A percentile compares a stretch with the other conserved stretches of the same genome.
These are phyloP conservation scores for Puccinia brachypodii DNA, from an alignment of 1,284 basidiomycete genomes.

Conservation along the genomic window DNA sequence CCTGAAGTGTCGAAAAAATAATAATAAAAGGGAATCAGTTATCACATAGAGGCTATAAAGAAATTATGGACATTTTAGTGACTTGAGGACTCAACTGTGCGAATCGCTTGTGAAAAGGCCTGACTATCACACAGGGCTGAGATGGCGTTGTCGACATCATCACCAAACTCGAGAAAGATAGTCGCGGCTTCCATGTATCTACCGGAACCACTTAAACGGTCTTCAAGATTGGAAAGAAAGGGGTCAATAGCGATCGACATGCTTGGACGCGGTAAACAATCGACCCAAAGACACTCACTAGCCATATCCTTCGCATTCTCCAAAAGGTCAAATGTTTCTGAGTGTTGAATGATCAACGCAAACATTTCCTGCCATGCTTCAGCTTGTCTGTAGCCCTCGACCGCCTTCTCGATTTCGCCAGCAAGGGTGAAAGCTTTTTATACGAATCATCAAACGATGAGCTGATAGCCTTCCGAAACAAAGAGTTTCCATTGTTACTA, in stretches of 20 bases:
- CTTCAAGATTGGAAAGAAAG: conserved; percentile 58
- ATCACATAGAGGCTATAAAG: not conserved
- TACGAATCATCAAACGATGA: not conserved
- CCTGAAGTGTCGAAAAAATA: conserved; percentile 54
- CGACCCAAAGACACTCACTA: conserved; percentile 65
- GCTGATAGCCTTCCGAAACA: not conserved
- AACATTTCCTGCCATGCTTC: conserved; percentile 88
- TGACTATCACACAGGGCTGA: conserved; percentile 75
- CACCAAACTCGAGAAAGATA: conserved; percentile 80
- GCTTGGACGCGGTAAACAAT: conserved; percentile 61
- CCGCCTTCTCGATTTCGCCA: conserved; percentile 67
- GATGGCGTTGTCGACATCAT: conserved; percentile 76
- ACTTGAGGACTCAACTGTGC: conserved; percentile 64
- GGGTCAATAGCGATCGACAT: not conserved
- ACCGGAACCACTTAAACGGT: conserved; percentile 76
- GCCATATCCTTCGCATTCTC: not conserved
- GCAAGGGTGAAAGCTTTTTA: conserved; percentile 71
- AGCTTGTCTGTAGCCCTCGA: conserved; percentile 80
- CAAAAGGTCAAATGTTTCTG: conserved; percentile 60
- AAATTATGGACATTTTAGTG: not conserved
- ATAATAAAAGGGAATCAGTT: not conserved
- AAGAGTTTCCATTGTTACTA: conserved; percentile 22
- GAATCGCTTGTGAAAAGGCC: conserved; percentile 78
- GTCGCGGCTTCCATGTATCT: conserved; percentile 76
- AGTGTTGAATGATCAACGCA: conserved; percentile 65